These are phyloP conservation scores for Fistulinella staudtii DNA, from an alignment of 1,284 basidiomycete genomes.

Conservation along the genomic window DNA sequence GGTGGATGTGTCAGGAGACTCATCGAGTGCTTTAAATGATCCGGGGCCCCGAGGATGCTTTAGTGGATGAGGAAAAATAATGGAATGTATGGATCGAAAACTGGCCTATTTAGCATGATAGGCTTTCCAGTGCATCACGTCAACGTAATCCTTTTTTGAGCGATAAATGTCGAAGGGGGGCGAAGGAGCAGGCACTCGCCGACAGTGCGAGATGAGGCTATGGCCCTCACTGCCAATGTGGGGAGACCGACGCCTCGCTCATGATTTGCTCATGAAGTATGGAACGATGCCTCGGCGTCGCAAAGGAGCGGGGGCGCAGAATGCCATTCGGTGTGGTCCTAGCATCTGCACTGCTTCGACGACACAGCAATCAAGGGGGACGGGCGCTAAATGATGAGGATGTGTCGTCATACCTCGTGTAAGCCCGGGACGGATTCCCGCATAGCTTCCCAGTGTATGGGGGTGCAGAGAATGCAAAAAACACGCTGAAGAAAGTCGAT, in stretches of 20 bases:
- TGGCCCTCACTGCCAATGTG: constrained; percentile 18
- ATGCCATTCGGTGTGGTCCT: constrained; percentile 14
- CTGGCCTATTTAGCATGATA: constrained; percentile 18
- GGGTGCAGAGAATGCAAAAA: not conserved
- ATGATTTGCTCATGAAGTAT: constrained; percentile 5
- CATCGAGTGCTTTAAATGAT: constrained; percentile 24
- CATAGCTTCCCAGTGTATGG: constrained; percentile 3
- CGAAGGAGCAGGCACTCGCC: constrained; percentile 8
- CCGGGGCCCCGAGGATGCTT: constrained; percentile 15
- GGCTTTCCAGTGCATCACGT: constrained; percentile 32
- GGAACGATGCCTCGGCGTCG: not conserved
- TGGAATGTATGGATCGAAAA: constrained; percentile 19
- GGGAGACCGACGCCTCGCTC: constrained; percentile 6
- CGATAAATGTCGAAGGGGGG: constrained; percentile 1
- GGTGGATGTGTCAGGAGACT: constrained; percentile 3
- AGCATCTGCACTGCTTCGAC: constrained; percentile 21
- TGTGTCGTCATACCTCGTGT: not conserved
- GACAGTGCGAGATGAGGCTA: constrained; percentile 16
- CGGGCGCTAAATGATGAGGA: constrained; percentile 7
- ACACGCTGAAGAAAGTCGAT: not conserved
- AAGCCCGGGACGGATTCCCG: not conserved
- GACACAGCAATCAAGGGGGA: constrained; percentile 19
- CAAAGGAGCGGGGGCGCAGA: constrained; percentile 14
- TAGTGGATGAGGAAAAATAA: constrained; percentile 16
- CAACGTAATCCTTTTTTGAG: constrained; percentile 4